phyloP scores from a whole-genome alignment of 305 asterid species.

The Coffea humblotiana region DNA sequence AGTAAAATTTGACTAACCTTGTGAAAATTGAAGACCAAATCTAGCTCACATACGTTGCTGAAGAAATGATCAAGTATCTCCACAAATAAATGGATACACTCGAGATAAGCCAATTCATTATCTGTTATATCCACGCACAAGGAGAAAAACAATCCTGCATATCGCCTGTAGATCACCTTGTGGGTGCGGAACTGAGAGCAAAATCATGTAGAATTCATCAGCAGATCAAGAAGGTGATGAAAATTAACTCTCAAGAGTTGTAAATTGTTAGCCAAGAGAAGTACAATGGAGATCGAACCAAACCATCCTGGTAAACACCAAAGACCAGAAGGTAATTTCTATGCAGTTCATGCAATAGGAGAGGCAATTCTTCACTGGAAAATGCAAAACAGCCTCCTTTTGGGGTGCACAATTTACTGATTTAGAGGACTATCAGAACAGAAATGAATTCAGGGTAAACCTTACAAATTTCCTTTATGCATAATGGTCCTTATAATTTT shows the following conservation, averaged over 20 bases:
- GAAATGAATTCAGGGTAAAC: neutral
- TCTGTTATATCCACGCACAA: slow-evolving; percentile 93
- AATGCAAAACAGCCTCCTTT: neutral
- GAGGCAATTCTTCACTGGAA: neutral
- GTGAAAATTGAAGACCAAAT: slow-evolving; percentile 94
- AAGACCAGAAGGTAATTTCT: neutral
- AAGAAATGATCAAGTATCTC: slow-evolving; percentile 95
- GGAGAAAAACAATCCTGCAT: slow-evolving; percentile 94
- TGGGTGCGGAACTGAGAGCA: slow-evolving; percentile 81
- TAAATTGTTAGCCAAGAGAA: neutral
- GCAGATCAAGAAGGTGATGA: neutral
- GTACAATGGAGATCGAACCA: neutral
- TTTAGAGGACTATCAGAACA: neutral
- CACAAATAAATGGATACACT: slow-evolving; percentile 89
- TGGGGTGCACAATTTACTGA: neutral
- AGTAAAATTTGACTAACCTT: slow-evolving; percentile 54
- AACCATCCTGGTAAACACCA: neutral
- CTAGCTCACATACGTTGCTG: slow-evolving; percentile 97
- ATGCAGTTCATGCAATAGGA: neutral
- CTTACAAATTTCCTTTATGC: neutral
- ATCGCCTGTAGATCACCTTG: slow-evolving; percentile 93
- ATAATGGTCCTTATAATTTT: neutral
- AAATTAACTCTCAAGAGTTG: neutral
- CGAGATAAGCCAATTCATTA: slow-evolving; percentile 87
- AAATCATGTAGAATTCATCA: slow-evolving; percentile 5